Base-by-base conservation (phyloP, 352 stramenopile genomes). In the Phytophthora sojae region DNA sequence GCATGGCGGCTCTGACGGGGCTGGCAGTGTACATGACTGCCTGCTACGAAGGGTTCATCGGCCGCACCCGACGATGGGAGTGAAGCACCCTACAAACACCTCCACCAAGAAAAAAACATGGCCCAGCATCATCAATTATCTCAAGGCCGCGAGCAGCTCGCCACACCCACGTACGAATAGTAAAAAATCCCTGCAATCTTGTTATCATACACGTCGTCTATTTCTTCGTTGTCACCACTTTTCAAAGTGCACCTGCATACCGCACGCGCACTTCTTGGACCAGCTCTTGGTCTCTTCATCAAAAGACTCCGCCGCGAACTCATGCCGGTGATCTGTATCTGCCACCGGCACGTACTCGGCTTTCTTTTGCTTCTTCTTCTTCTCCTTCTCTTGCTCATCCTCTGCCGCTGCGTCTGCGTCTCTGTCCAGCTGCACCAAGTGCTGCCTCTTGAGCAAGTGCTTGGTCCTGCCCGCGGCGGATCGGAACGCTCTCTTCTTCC, bases 171-270 rank as follows among this genome's bases (percentile, higher is more conserved):
- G 51, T 67, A 71, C 62, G 23, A 68, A 69, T 68, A 76, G 59
- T 73, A 73, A 63, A 44, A 44, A n/a, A 44, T 17, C 9, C 2
- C 30, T 25, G 42, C 49, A 35, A 35, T 39, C 5, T 50, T 47
- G 29, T 66, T 76, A 72, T 77, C 53, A 57, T 67, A 76, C 61
- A 73, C n/a, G 21, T 75, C 35, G 25, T 49, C 54, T 57, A 29
- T 7, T 9, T 23, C 6, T 4, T 56, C 25, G 25, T 65, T 47
- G 14, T 92, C 71, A 92, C 82, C 79, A 91, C 61, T 91, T 91
- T 67, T 90, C 81, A 73, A 92, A 86, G n/a, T 90, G 68, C 23
- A 92, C 85, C 51, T 77, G 74, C 73, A 92, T 84, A 17, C 82
- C 85, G 52, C 85, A 93, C 4, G 21, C 62, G 49, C 85, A 93